Evolutionary conservation across 1,139 yeast genomes (phyloP).

Genomic region (Suhomyces kunorum): DNA sequence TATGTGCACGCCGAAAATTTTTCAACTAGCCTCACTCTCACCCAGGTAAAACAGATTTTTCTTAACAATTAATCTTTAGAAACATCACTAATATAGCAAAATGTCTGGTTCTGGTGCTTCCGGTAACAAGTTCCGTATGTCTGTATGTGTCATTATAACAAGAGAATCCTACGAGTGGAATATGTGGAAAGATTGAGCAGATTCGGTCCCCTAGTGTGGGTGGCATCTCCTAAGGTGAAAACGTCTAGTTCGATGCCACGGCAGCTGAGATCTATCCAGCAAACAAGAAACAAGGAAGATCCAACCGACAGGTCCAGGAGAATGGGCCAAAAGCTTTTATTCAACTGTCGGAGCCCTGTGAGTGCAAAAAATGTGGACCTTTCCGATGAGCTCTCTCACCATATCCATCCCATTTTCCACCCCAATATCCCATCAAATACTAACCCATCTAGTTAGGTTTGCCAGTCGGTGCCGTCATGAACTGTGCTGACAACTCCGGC

Average conservation of each 20-base stretch:
- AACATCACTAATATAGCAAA: constrained; percentile 24
- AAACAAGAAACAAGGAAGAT: neutral
- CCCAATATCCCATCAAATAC: constrained; percentile 14
- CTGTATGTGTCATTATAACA: constrained; percentile 62
- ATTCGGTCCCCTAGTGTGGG: neutral
- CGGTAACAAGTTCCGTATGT: constrained; percentile 99
- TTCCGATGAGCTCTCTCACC: neutral
- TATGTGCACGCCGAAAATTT: constrained; percentile 11
- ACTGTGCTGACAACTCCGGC: constrained; percentile 99
- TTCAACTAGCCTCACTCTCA: constrained; percentile 9
- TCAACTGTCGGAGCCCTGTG: neutral
- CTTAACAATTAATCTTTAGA: constrained; percentile 10
- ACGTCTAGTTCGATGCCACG: neutral
- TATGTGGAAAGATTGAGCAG: neutral
- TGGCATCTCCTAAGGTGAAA: neutral
- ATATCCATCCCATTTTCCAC: neutral
- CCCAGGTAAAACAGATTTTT: constrained; percentile 6
- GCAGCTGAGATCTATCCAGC: neutral
- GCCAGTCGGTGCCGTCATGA: constrained; percentile 99
- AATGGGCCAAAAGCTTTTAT: neutral
- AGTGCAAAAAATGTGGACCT: neutral
- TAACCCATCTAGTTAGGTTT: constrained; percentile 73
- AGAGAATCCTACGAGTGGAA: neutral
- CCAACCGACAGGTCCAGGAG: neutral
- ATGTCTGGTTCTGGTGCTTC: constrained; percentile 95